Conservation (phyloP, 441 rosid genomes). For the Mallotus japonicus region DNA sequence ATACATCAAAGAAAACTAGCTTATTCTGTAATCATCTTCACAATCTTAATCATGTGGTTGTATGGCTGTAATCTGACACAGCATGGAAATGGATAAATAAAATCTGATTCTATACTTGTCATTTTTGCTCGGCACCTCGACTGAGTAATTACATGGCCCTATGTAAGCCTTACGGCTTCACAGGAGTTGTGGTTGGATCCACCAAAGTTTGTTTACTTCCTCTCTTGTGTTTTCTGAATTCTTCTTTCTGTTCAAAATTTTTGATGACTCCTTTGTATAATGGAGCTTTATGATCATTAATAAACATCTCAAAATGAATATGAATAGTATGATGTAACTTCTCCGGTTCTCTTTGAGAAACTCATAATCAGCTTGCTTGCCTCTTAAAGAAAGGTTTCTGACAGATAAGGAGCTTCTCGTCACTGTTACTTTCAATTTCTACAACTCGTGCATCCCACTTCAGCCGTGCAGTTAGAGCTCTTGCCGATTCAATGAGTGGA, state of each 20-base stretch:
- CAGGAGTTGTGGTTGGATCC: slow-evolving; percentile 38
- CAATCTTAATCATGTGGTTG: slow-evolving; percentile 60
- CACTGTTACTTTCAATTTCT: slow-evolving; percentile 80
- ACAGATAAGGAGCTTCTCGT: slow-evolving; percentile 88
- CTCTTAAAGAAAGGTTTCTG: slow-evolving; percentile 86
- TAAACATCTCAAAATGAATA: slow-evolving; percentile 39
- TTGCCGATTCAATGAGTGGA: slow-evolving; percentile 76
- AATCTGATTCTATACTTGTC: slow-evolving; percentile 38
- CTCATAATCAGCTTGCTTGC: slow-evolving; percentile 48
- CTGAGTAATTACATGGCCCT: slow-evolving; percentile 46
- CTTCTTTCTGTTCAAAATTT: slow-evolving; percentile 46
- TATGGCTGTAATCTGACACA: slow-evolving; percentile 32
- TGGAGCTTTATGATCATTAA: slow-evolving; percentile 37
- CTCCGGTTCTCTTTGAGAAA: slow-evolving; percentile 14
- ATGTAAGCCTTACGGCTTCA: slow-evolving; percentile 61
- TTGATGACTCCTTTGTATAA: slow-evolving; percentile 11
- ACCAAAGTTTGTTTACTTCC: slow-evolving; percentile 29
- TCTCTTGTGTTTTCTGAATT: slow-evolving; percentile 37
- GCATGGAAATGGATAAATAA: slow-evolving; percentile 24
- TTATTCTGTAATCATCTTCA: slow-evolving; percentile 70
- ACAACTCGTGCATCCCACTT: slow-evolving; percentile 96
- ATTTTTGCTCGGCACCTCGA: slow-evolving; percentile 28
- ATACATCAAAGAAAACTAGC: slow-evolving; percentile 24
- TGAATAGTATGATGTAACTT: slow-evolving; percentile 26
- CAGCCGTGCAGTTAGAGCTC: slow-evolving; percentile 60